Base-by-base conservation (phyloP, 2,329 filamentous ascomycete species). In the Epichloe amarillans region DNA sequence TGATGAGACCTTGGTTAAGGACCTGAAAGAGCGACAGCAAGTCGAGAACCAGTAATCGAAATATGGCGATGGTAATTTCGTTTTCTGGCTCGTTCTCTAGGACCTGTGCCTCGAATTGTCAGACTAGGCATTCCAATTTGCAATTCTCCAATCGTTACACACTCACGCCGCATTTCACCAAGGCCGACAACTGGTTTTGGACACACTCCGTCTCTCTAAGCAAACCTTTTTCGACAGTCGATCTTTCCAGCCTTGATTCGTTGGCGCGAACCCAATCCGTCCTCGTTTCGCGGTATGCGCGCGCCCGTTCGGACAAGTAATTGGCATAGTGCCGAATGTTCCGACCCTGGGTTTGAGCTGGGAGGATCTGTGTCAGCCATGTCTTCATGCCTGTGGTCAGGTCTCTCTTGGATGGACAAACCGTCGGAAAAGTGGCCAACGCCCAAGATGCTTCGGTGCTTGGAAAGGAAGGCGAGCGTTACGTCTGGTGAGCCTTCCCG, bases 1-100 rank as follows among this genome's bases (percentile, higher is more conserved):
- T 96, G 69, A 98, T 98, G 63, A 95, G 87, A 46, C 88, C 93
- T 69, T 96, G 89, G 63, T 98, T 98, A 70, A 96, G 84, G 45
- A 93, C 88, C 61, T 95, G 89, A 71, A 95, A 98, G 50, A 98
- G 73, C 14, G 87, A 83, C 54, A 98, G 69, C 38, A 98, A 74
- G 66, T 98, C 93, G 60, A 95, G 75, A 19, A 95, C 94, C 50
- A 98, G 73, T 55, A 98, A 74, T 52, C 93, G 81, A 64, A 97
- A 98, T 30, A 94, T 90, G 10, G 88, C 94, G 57, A 97, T 77
- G 10, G 89, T 94, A 58, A 98, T 97, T 67, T 98, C 93, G 63
- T 97, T 98, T 64, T 96, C 90, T 7, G 86, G 82, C 60, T 97
- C 93, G 56, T 84, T 80, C 47, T 88, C 84, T 63, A 97, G 79